These are phyloP conservation scores for Colletotrichum sp. DNA, from an alignment of 2,329 filamentous ascomycete species.

Conservation along the genomic window DNA sequence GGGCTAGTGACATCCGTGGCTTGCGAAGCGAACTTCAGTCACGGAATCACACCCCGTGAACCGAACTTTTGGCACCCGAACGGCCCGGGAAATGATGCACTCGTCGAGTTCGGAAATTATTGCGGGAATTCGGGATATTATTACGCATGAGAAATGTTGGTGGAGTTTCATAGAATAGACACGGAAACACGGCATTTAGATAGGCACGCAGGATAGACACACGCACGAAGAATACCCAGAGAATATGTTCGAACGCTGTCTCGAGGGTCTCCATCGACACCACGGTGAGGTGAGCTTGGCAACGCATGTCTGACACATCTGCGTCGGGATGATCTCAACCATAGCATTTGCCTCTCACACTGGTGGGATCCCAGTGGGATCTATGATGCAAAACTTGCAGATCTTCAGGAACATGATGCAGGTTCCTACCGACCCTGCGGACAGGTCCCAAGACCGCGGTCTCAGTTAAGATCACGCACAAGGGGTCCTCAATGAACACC, in stretches of 20 bases:
- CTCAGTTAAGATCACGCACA: background rate
- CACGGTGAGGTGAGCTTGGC: background rate
- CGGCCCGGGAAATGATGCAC: background rate
- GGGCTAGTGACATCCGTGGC: constrained; percentile 14
- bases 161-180: background rate
- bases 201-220: background rate
- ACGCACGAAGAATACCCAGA: background rate
- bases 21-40: background rate
- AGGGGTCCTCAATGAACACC: background rate
- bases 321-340: background rate
- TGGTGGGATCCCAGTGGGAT: background rate
- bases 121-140: background rate
- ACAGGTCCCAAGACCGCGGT: background rate
- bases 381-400: background rate
- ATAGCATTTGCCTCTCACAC: background rate
- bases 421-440: background rate
- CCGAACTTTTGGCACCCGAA: background rate
- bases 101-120: background rate
- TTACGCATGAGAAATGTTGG: background rate
- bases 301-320: background rate
- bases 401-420: background rate
- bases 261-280: background rate
- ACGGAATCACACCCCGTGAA: background rate
- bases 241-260: background rate
- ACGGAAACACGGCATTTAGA: background rate